A percentile compares a stretch with the other conserved stretches of the same genome.
These are phyloP conservation scores for Aspergillus panamensis DNA, from an alignment of 495 filamentous ascomycete genomes.

Conservation along the genomic window DNA sequence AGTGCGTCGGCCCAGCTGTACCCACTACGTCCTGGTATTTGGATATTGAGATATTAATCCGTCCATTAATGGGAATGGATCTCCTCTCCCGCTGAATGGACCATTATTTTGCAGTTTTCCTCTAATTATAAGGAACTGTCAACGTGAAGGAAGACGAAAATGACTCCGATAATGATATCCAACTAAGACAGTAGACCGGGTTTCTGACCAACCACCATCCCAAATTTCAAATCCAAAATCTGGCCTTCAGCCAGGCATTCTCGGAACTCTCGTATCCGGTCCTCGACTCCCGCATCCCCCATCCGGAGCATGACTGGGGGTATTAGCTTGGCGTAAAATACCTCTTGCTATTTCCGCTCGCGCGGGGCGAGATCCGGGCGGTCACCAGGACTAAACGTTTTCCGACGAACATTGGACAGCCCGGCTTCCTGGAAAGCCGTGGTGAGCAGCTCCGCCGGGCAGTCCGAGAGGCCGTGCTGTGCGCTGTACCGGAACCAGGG, in stretches of 20 bases:
- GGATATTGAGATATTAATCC: no score
- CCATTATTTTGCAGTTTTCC: no score
- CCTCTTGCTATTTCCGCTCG: not conserved
- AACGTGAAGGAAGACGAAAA: no score
- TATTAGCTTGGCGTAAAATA: not conserved
- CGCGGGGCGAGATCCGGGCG: not conserved
- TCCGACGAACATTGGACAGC: not conserved
- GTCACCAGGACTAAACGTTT: not conserved
- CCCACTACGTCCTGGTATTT: no score
- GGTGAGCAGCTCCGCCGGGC: not conserved
- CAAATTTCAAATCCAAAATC: slow-evolving; percentile 1
- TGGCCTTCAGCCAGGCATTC: not conserved
- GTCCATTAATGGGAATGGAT: no score
- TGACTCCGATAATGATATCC: not conserved
- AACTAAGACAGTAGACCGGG: not conserved
- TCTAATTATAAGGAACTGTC: no score
- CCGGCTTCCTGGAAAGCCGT: not conserved
- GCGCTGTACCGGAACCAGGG: not conserved
- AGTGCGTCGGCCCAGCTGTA: no score
- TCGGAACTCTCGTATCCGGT: not conserved
- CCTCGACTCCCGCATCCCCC: not conserved
- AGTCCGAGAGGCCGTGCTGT: not conserved
- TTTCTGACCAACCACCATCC: slow-evolving; percentile 7
- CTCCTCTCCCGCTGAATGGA: no score
- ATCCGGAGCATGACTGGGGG: not conserved